phyloP scores from a whole-genome alignment of 164 flowering plant genomes.

The Piper longum region DNA sequence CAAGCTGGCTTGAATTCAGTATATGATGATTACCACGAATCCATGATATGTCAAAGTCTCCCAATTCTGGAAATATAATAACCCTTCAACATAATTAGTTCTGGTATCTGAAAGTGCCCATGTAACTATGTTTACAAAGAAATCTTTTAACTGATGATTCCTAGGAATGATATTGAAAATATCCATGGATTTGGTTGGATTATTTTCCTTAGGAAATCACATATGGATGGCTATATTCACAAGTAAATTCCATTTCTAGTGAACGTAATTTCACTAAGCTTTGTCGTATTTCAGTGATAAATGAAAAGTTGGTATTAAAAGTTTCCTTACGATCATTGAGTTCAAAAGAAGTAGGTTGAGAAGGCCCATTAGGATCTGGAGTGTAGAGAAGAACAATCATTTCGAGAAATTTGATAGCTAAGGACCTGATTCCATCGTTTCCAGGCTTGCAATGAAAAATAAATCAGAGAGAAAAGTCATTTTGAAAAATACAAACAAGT shows the following conservation, averaged over 20 bases:
- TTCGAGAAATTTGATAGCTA: constrained; percentile 78
- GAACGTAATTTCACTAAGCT: no score
- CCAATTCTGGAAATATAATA: constrained; percentile 6
- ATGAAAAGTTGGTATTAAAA: neutral
- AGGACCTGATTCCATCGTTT: constrained; percentile 54
- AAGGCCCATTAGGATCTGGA: constrained; percentile 74
- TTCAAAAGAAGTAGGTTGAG: constrained; percentile 44
- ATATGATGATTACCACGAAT: constrained; percentile 85
- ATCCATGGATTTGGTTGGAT: no score
- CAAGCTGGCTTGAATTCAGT: constrained; percentile 65
- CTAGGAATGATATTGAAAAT: no score
- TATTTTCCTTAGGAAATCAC: no score
- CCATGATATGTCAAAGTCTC: constrained; percentile 71
- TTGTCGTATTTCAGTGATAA: no score
- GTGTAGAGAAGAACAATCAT: constrained; percentile 71
- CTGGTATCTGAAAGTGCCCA: neutral
- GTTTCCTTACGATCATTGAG: constrained; percentile 35
- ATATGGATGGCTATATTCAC: no score
- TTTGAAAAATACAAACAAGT: neutral
- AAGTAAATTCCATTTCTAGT: no score
- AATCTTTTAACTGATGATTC: neutral
- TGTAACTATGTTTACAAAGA: neutral
- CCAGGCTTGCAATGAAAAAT: constrained; percentile 34
- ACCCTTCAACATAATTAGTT: no score
- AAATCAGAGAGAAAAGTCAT: neutral